Conservation (phyloP, 352 stramenopile species). For the Globisporangium perplexum region DNA sequence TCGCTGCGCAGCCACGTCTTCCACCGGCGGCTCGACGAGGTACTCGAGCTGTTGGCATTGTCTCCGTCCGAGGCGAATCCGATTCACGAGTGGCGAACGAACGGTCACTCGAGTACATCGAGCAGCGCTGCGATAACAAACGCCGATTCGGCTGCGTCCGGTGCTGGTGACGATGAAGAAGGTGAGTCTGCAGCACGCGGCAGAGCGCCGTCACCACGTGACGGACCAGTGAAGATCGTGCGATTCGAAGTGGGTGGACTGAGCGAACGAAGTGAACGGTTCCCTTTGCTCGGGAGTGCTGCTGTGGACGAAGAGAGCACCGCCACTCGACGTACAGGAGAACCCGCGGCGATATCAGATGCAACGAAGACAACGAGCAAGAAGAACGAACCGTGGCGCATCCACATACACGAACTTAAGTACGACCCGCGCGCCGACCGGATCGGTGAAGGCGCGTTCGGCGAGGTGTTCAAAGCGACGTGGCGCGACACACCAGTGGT, state of each 20-base stretch:
- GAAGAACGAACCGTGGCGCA: too few species aligned
- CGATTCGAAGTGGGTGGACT: neutral
- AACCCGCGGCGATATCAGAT: too few species aligned
- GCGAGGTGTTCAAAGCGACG: neutral
- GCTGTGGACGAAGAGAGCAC: too few species aligned
- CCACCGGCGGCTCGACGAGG: neutral
- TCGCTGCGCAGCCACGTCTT: slow-evolving; percentile 2
- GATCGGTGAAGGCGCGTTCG: slow-evolving; percentile 1
- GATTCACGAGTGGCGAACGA: slow-evolving; percentile 3
- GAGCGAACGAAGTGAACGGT: too few species aligned
- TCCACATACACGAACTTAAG: neutral
- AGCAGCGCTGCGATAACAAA: neutral
- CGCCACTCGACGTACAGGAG: too few species aligned
- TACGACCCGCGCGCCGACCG: neutral
- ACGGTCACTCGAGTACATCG: too few species aligned
- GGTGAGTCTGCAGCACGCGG: too few species aligned
- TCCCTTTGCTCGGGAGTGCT: too few species aligned
- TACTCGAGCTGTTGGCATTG: neutral
- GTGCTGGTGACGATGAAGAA: too few species aligned
- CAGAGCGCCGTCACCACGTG: too few species aligned
- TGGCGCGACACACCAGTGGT: slow-evolving; percentile 5
- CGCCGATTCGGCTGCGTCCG: too few species aligned
- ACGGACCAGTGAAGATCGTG: neutral
- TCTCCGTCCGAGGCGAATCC: neutral
- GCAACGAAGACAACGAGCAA: too few species aligned